Conservation (phyloP, 2,329 filamentous ascomycete species). For the Fusarium praegraminearum region DNA sequence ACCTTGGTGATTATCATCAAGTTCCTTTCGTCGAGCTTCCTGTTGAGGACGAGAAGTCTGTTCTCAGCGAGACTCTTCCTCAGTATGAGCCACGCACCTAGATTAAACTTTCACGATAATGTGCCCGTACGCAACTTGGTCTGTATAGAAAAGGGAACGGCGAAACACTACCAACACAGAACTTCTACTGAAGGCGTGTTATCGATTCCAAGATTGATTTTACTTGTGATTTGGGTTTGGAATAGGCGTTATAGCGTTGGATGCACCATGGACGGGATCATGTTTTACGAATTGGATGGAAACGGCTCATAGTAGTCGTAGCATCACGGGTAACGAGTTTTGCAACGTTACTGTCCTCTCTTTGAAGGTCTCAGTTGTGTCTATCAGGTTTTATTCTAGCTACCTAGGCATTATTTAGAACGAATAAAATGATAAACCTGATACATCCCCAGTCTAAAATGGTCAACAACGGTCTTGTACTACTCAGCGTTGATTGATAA, state of each 20-base stretch:
- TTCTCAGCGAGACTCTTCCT: slow-evolving; percentile 58
- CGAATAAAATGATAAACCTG: not conserved
- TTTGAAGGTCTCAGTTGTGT: slow-evolving; percentile 10
- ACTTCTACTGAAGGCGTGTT: slow-evolving; percentile 15
- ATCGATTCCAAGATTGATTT: slow-evolving; percentile 41
- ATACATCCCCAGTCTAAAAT: not conserved
- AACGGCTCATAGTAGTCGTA: slow-evolving; percentile 1
- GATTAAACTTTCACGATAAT: not conserved
- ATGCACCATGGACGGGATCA: slow-evolving; percentile 9
- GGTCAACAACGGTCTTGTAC: not conserved
- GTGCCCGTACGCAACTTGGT: not conserved
- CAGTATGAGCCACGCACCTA: slow-evolving; percentile 48
- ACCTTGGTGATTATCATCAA: slow-evolving; percentile 47
- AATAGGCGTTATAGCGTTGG: slow-evolving; percentile 35
- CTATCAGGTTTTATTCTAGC: slow-evolving; percentile 2
- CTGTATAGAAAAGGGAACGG: not conserved
- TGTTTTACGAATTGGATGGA: slow-evolving; percentile 32
- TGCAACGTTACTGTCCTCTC: slow-evolving; percentile 34
- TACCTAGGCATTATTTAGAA: slow-evolving; percentile 12
- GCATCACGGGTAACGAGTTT: slow-evolving; percentile 15
- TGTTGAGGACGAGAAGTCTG: slow-evolving; percentile 63
- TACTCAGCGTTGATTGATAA: not conserved
- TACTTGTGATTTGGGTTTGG: slow-evolving; percentile 15
- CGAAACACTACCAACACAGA: slow-evolving; percentile 10
- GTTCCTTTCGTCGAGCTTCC: slow-evolving; percentile 52